phyloP scores from a whole-genome alignment of 2,329 filamentous ascomycete species.

The Pestalotiopsis sp. region DNA sequence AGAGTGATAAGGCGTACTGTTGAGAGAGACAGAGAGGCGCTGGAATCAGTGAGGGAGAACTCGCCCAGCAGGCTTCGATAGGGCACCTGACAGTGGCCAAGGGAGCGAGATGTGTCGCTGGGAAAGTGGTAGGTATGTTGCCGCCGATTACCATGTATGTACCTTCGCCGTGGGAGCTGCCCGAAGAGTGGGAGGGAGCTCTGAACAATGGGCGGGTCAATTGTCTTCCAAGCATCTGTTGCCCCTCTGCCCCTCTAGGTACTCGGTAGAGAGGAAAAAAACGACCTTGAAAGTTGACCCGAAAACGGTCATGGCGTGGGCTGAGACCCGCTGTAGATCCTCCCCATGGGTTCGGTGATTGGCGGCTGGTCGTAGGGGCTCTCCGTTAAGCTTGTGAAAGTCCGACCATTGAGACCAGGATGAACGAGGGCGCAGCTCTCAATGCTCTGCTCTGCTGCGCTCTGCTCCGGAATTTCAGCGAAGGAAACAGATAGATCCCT shows the following conservation, averaged over 20 bases:
- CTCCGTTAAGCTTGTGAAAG: slow-evolving; percentile 5
- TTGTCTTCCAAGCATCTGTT: background rate
- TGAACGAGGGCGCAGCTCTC: background rate
- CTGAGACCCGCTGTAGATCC: background rate
- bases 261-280: too few species aligned
- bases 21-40: background rate
- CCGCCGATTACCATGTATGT: too few species aligned
- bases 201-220: too few species aligned
- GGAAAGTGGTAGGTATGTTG: too few species aligned
- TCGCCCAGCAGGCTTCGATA: too few species aligned
- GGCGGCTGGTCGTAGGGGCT: background rate
- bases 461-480: background rate
- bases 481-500: background rate
- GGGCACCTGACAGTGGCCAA: too few species aligned
- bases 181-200: too few species aligned
- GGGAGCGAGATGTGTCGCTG: too few species aligned
- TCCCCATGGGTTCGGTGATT: slow-evolving; percentile 1
- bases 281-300: background rate
- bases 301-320: background rate
- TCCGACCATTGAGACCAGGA: background rate
- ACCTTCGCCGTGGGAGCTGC: too few species aligned
- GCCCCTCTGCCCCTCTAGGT: background rate
- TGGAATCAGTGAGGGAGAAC: too few species aligned
- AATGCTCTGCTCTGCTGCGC: background rate
- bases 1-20: background rate